A percentile compares a stretch with the other conserved stretches of the same genome.
Conservation (phyloP, 2,329 filamentous ascomycete species). For the Ascosphaera aggregata region DNA sequence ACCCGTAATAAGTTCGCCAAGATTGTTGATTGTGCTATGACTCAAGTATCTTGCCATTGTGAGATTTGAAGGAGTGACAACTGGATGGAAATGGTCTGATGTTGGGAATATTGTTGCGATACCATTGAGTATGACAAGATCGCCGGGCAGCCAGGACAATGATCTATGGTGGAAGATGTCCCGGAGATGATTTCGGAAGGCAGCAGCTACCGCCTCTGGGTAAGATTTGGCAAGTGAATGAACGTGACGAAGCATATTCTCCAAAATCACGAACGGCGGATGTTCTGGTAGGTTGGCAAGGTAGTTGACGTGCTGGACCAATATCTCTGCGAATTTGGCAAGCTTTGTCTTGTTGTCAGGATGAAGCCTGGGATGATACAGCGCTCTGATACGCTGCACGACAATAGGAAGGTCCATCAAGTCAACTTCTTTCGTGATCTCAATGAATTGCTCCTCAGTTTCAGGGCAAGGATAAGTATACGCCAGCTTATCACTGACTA, state of each 20-base stretch:
- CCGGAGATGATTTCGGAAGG: conserved; percentile 52
- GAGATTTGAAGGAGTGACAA: conserved; percentile 74
- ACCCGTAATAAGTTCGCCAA: conserved; percentile 48
- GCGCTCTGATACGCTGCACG: conserved; percentile 67
- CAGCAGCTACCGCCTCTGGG: conserved; percentile 50
- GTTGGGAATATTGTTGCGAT: conserved; percentile 75
- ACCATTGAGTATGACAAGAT: conserved; percentile 63
- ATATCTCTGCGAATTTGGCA: conserved; percentile 25
- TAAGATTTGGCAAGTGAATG: conserved; percentile 83
- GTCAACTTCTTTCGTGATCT: conserved; percentile 37
- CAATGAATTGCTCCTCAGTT: conserved; percentile 48
- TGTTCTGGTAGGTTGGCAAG: conserved; percentile 26
- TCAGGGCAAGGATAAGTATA: conserved; percentile 75
- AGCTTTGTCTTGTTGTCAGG: conserved; percentile 70
- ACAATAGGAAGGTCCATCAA: conserved; percentile 47
- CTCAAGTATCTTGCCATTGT: conserved; percentile 66
- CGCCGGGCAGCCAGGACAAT: conserved; percentile 36
- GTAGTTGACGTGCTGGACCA: conserved; percentile 33
- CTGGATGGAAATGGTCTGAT: conserved; percentile 91
- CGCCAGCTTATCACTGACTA: conserved; percentile 35
- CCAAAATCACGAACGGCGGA: conserved; percentile 44
- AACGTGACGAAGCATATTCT: conserved; percentile 66
- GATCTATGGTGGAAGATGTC: conserved; percentile 27
- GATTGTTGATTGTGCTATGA: conserved; percentile 42
- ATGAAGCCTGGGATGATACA: conserved; percentile 77